Base-by-base conservation (phyloP, 2,329 filamentous ascomycete genomes). In the Epichloe aotearoae region DNA sequence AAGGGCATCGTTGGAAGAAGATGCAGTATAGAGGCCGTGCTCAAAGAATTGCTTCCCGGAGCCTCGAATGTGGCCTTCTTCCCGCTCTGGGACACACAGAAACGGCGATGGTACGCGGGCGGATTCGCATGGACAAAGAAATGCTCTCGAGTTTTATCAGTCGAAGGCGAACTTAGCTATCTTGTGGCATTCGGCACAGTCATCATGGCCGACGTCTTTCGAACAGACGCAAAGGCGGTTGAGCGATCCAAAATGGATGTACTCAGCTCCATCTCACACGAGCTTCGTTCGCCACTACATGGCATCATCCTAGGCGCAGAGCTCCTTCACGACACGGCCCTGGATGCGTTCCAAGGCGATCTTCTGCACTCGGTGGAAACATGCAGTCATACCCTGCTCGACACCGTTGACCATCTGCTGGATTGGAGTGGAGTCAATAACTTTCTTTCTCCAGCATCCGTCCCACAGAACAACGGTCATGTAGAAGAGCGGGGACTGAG, bases 241-340 rank as follows among this genome's bases (percentile, higher is more conserved):
- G 68, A 73, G 36, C 71, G 66, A 49, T 73, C 75, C 34, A 80
- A 80, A 58, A 73, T 73, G 1, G 77, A 81, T 51, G 74, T 80
- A 37, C 70, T 83, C 7, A 74, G 76, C 0, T 80, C 75, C 1
- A 72, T 83, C 5, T 79, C 75, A 3, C 80, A 83, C 57, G 80
- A 83, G 58, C 63, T 83, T 14, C 69, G 80, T 4, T 79, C 75
- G 2, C 80, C 80, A 0, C 64, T 83, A 0, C 79, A 83, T 50
- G 80, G 79, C 2, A 74, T 83, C 34, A 63, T 83, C 0, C 72
- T 76, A 0, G 77, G 68, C 48, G 68, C 71, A 1, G 76, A 80
- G 54, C 61, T 80, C 3, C 57, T 82, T 0, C 68, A 71, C 4
- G 75, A 79, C n/a, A 77, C 75, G 0, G 53, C 63, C 0, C 64